Percentiles rank a stretch among this genome's conserved stretches.
phyloP scores from a whole-genome alignment of 306 rosid species.

The Senna tora region DNA sequence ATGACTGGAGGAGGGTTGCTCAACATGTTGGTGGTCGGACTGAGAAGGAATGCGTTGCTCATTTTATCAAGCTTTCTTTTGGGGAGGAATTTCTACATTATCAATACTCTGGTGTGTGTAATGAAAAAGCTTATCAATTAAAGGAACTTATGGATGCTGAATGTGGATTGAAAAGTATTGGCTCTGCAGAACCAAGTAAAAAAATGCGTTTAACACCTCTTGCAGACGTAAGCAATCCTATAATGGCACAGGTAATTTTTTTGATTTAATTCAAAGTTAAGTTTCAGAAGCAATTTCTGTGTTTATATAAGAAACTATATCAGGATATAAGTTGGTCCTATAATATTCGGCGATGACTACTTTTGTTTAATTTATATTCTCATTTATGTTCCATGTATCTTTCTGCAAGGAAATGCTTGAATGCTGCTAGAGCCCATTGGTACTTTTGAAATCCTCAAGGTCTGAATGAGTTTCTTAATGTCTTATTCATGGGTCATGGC shows the following conservation, averaged over 20 bases:
- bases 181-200: slow-evolving; percentile 47
- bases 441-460: background rate
- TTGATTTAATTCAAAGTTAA: background rate
- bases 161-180: slow-evolving; percentile 43
- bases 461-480: background rate
- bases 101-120: slow-evolving; percentile 44
- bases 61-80: slow-evolving; percentile 81
- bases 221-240: slow-evolving; percentile 96
- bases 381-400: background rate
- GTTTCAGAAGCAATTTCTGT: background rate
- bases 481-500: background rate
- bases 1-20: slow-evolving; percentile 91
- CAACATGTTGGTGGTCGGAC: slow-evolving; percentile 84
- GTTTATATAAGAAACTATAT: background rate
- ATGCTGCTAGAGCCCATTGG: background rate
- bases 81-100: slow-evolving; percentile 63
- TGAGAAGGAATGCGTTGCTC: slow-evolving; percentile 90
- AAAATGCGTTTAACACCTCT: slow-evolving; percentile 87
- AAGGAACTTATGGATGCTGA: slow-evolving; percentile 49
- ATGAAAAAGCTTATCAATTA: slow-evolving; percentile 21
- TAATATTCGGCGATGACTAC: background rate
- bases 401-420: background rate
- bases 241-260: slow-evolving; percentile 87
- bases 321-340: background rate
- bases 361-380: background rate